Percentiles rank a stretch among this genome's conserved stretches.
phyloP scores from a whole-genome alignment of 805 yeast species.

The Kazachstania kunashirensis region DNA sequence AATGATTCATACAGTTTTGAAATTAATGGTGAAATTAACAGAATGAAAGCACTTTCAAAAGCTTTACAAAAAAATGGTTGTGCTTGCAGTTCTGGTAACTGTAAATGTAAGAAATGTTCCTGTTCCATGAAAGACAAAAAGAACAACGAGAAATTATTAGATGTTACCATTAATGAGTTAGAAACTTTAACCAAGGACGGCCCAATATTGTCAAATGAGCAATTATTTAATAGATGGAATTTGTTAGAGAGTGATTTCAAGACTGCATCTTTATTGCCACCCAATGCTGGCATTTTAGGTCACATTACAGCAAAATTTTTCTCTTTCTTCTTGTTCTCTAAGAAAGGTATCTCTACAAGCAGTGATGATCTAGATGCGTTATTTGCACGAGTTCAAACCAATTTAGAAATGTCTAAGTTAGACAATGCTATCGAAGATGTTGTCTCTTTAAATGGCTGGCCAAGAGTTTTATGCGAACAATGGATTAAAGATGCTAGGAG shows the following conservation, averaged over 20 bases:
- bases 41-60: slow-evolving; percentile 17
- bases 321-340: slow-evolving; percentile 65
- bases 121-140: slow-evolving; percentile 9
- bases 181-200: slow-evolving; percentile 30
- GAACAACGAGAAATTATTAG: slow-evolving; percentile 16
- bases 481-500: slow-evolving; percentile 88
- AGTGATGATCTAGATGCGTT: slow-evolving; percentile 74
- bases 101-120: slow-evolving; percentile 9
- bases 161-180: slow-evolving; percentile 34
- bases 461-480: slow-evolving; percentile 78
- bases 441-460: slow-evolving; percentile 84
- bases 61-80: slow-evolving; percentile 17
- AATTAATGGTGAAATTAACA: slow-evolving; percentile 32
- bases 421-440: slow-evolving; percentile 90
- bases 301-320: slow-evolving; percentile 74
- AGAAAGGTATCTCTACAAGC: slow-evolving; percentile 64
- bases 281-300: slow-evolving; percentile 91
- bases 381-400: slow-evolving; percentile 73
- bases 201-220: slow-evolving; percentile 69
- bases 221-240: slow-evolving; percentile 71
- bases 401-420: slow-evolving; percentile 64
- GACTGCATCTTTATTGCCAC: slow-evolving; percentile 81
- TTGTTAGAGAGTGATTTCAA: slow-evolving; percentile 77
- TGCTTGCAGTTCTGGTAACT: slow-evolving; percentile 5
- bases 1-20: slow-evolving; percentile 17